Base-by-base conservation (phyloP, 2,329 filamentous ascomycete species). In the Dactylellina drechsleri region DNA sequence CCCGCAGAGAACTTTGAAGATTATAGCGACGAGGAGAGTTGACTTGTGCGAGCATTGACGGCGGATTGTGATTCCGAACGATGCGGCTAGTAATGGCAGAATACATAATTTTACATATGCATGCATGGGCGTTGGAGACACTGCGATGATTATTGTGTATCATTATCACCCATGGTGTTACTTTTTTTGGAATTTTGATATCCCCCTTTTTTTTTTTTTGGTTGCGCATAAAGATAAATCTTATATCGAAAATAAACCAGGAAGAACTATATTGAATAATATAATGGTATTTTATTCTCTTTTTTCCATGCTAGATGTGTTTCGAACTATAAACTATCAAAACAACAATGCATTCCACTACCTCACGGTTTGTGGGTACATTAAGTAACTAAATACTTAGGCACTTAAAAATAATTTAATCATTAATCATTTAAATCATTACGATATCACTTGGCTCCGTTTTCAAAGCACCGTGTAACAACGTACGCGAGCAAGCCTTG, bases 21-120 rank as follows among this genome's bases (percentile, higher is more conserved):
- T 36, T 36, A 66, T 13, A 76, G 72, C 26, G 72, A 76, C 52
- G 72, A 76, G 18, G 72, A 76, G 15, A 64, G 58, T 16, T 75
- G 71, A 75, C 71, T 75, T 10, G 64, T 65, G 2, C 57, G 58
- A 52, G 71, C 71, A 6, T 54, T 75, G 53, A 75, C 71, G 7
- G 64, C 43, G 15, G 71, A 75, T 49, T 75, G 64, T 47, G 50
- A 36, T 20, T 66, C 61, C 16, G 61, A 74, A 28, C 40, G 26
- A 13, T 75, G 71, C 28, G 64, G 59, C n/a, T 75, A 49, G 52
- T 28, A 36, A 26, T 13, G 50, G 16, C 31, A 10, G 41, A 47
- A n/a, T 26, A 57, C 23, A 56, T 40, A 50, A 28, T 57, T 56
- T 45, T 47, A n/a, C n/a, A n/a, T 47, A 70, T 70, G 49, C 66